These are phyloP conservation scores for Termitomyces sp. DNA, from an alignment of 768 basidiomycete species.

Conservation along the genomic window DNA sequence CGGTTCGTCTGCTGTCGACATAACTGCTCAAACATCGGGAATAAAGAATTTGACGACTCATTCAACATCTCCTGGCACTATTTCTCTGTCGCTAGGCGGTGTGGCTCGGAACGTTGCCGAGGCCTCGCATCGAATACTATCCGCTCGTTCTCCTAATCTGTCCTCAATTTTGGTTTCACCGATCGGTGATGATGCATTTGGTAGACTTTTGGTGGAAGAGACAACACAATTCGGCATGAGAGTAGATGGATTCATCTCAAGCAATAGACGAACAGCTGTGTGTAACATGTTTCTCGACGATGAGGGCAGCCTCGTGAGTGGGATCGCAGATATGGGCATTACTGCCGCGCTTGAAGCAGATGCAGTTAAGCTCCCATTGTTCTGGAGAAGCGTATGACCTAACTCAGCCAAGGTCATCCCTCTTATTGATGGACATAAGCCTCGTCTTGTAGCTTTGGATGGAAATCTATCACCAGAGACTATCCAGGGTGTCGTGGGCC, in stretches of 20 bases:
- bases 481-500: conserved; percentile 43
- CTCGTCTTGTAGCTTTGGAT: conserved; percentile 65
- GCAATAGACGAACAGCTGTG: conserved; percentile 56
- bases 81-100: conserved; percentile 74
- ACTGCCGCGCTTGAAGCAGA: conserved; percentile 41
- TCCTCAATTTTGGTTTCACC: conserved; percentile 66
- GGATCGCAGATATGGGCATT: conserved; percentile 89
- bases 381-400: background rate
- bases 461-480: conserved; percentile 61
- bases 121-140: conserved; percentile 66
- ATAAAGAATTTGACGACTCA: conserved; percentile 33
- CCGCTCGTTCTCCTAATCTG: conserved; percentile 25
- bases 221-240: conserved; percentile 66
- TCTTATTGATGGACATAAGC: conserved; percentile 41
- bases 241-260: conserved; percentile 60
- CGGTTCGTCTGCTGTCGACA: conserved; percentile 87
- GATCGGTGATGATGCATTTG: conserved; percentile 75
- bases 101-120: conserved; percentile 96
- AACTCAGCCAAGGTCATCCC: conserved; percentile 39
- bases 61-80: conserved; percentile 77
- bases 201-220: conserved; percentile 54
- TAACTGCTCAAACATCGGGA: conserved; percentile 52
- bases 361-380: conserved; percentile 27
- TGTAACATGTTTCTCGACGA: conserved; percentile 83
- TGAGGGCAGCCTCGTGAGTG: conserved; percentile 67